A percentile compares a stretch with the other conserved stretches of the same genome.
Conservation (phyloP, 1,284 basidiomycete species). For the Hypsizygus ulmarius region DNA sequence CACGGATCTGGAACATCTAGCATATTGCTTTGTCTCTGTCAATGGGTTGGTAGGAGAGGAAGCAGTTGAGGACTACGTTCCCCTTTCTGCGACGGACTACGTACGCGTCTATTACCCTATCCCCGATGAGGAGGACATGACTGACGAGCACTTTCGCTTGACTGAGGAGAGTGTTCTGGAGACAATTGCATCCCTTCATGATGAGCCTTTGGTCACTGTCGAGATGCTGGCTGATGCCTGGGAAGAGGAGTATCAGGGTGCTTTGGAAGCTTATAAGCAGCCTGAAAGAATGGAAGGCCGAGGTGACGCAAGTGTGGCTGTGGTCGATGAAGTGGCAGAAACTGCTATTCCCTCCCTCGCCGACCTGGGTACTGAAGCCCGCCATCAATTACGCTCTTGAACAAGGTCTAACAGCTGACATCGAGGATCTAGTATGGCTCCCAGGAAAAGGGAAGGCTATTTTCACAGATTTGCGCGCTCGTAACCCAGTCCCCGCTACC, state of each 20-base stretch:
- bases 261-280: not conserved
- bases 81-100: constrained; percentile 31
- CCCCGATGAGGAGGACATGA: constrained; percentile 4
- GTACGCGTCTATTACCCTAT: constrained; percentile 27
- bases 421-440: constrained; percentile 14
- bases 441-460: constrained; percentile 10
- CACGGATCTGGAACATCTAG: constrained; percentile 32
- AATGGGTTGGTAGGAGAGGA: not conserved
- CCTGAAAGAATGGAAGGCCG: not conserved
- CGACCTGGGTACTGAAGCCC: constrained; percentile 10
- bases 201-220: not conserved
- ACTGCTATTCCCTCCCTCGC: constrained; percentile 5
- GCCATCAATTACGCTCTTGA: constrained; percentile 8
- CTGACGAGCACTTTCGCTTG: constrained; percentile 2
- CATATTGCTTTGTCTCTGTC: constrained; percentile 36
- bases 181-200: constrained; percentile 4
- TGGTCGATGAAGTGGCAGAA: not conserved
- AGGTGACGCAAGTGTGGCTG: not conserved
- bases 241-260: constrained; percentile 7
- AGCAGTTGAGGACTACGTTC: constrained; percentile 7
- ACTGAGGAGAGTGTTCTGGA: constrained; percentile 14
- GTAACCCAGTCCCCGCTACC: constrained; percentile 4
- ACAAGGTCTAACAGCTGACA: constrained; percentile 1
- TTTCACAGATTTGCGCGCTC: constrained; percentile 3
- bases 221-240: constrained; percentile 14